Evolutionary conservation across 495 filamentous ascomycete species (phyloP), one percentile per base, ranked within the genome.

Genomic region (Aspergillus diversus): DNA sequence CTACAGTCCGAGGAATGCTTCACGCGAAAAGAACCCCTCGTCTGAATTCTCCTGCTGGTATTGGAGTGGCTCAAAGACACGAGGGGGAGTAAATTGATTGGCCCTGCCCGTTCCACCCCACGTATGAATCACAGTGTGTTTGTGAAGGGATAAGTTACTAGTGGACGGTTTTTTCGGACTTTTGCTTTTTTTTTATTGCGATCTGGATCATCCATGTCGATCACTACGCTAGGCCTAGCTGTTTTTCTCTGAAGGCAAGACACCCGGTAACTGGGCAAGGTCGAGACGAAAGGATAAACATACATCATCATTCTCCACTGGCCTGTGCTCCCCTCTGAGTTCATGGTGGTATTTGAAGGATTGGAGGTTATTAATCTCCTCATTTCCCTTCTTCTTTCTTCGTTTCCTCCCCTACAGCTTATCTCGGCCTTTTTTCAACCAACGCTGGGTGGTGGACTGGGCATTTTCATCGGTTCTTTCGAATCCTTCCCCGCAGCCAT

Each of bases 401-500:
- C 34, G 32, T 54, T 57, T 48, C 4, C 51, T 42, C n/a, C 35
- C 49, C 32, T 12, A 48, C 34, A 60, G 1, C 27, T 27, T 17
- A 17, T 31, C 39, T 27, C 46, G 39, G 27, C 46, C 57, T 55
- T 63, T 55, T 37, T 46, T 50, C 55, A 55, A 43, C 43, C 12
- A 55, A 51, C 37, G 37, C 56, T 51, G 54, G 54, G 49, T 39
- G 31, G 52, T 50, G 47, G 47, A 31, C n/a, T 50, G 16, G 27
- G 5, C 47, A 11, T 17, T 17, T 50, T 50, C 33, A 7, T 52
- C 34, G 59, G 13, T 63, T 51, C 33, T 9, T 54, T 32, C 27
- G 46, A 42, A 65, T 53, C 37, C 56, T 31, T 54, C 32, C 46
- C 59, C 47, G 61, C 64, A 69, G 69, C 57, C 53, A 81, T 81